Base-by-base conservation (phyloP, 2,329 filamentous ascomycete genomes). In the Parascedosporium putredinis region DNA sequence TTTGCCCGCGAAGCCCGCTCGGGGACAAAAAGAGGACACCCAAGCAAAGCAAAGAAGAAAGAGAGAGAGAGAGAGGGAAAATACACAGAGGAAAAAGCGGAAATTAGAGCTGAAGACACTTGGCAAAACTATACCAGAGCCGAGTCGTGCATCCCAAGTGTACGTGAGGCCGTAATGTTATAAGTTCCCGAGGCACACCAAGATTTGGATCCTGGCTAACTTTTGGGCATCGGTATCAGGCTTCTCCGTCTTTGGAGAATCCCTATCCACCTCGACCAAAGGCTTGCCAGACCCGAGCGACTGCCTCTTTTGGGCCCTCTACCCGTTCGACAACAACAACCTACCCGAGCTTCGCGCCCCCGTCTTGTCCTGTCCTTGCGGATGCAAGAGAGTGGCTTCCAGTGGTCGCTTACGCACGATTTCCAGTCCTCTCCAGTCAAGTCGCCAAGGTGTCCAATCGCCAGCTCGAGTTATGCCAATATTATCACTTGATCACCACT, bases 401-500 rank as follows among this genome's bases (percentile, higher is more conserved):
- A 42, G 38, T 42, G 38, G 38, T 23, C 38, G 18, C 38, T 20
- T 42, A 20, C 38, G 38, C 20, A 42, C 10, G 23, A 20, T 20
- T 42, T 20, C 38, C 38, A 20, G 38, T 12, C 20, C 20, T 22
- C 38, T 16, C 33, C 33, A n/a, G n/a, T n/a, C n/a, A n/a, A n/a
- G 27, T 42, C 38, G 38, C 38, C 38, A 18, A 42, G 18, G 38
- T 7, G 12, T 33, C 44, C 44, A 46, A 46, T 46, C 44, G 44
- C 18, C n/a, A n/a, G n/a, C n/a, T 7, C 27, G 16, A 24, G 29
- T 18, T 31, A 46, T 46, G 44, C 25, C 3, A 31, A n/a, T 18
- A n/a, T n/a, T n/a, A 46, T 46, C 44, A 46, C 24, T 31, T 46
- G 44, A 46, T 23, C 44, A 22, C 20, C 44, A 31, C 25, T 46